phyloP scores from a whole-genome alignment of 352 stramenopile species.

The Nothophytophthora sp. region DNA sequence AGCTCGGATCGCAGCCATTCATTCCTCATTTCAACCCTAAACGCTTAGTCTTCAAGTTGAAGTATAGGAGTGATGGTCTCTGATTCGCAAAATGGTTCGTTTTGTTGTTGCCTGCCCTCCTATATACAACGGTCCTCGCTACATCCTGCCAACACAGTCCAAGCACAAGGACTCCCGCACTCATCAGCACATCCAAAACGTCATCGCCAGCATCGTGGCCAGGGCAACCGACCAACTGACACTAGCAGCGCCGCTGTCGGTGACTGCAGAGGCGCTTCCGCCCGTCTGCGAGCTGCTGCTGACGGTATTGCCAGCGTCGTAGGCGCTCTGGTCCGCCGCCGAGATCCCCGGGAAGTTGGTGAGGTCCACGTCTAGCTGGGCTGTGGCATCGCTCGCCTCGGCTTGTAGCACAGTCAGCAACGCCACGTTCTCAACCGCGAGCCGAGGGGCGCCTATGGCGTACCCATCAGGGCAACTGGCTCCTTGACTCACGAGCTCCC shows the following conservation, averaged over 20 bases:
- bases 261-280: not conserved
- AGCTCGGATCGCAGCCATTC: no score
- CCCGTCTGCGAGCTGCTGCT: not conserved
- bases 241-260: no score
- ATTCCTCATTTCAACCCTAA: no score
- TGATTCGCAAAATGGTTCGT: no score
- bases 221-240: not conserved
- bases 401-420: conserved; percentile 21
- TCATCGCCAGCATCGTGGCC: not conserved
- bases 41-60: no score
- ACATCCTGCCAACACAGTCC: no score
- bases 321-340: conserved; percentile 27
- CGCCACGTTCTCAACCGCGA: conserved; percentile 41
- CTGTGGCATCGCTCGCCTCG: conserved; percentile 14
- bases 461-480: conserved; percentile 31
- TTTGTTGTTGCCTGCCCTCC: no score
- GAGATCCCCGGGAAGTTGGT: conserved; percentile 34
- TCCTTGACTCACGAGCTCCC: conserved; percentile 35
- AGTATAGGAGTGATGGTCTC: no score
- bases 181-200: not conserved
- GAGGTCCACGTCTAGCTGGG: conserved; percentile 39
- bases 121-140: no score
- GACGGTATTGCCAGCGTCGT: conserved; percentile 8
- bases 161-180: not conserved
- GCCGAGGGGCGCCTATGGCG: conserved; percentile 17